Evolutionary conservation across 352 stramenopile species (phyloP).

Genomic region (Pythium scleroteichum): DNA sequence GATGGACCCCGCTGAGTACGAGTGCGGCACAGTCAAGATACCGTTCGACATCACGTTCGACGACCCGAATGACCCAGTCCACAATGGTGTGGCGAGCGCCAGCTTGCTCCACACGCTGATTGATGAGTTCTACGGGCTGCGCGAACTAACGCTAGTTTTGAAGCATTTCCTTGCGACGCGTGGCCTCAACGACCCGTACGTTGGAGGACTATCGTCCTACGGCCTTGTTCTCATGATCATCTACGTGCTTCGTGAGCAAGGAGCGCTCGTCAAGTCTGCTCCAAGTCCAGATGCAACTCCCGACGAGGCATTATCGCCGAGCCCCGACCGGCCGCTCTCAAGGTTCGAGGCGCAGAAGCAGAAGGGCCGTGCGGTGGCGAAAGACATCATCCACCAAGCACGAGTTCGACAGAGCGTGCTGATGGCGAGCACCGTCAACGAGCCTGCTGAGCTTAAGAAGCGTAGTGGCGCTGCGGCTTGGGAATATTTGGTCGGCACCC

Average conservation of each 20-base stretch:
- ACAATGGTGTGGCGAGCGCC: conserved; percentile 79
- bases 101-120: conserved; percentile 66
- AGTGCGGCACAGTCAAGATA: conserved; percentile 32
- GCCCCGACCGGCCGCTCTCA: not conserved
- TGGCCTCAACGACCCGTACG: conserved; percentile 87
- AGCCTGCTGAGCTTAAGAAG: conserved; percentile 5
- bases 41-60: conserved; percentile 88
- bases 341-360: conserved; percentile 39
- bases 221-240: conserved; percentile 82
- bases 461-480: conserved; percentile 20
- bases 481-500: conserved; percentile 5
- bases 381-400: conserved; percentile 57
- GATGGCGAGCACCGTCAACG: conserved; percentile 30
- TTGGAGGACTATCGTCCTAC: conserved; percentile 90
- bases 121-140: conserved; percentile 72
- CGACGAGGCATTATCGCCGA: not conserved
- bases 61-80: conserved; percentile 48
- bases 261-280: conserved; percentile 32
- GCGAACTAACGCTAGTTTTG: conserved; percentile 84
- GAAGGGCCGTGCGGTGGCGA: conserved; percentile 45
- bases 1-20: not conserved
- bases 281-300: too few relatives aligned
- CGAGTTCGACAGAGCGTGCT: conserved; percentile 30
- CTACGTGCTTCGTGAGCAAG: conserved; percentile 67
- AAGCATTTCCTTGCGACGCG: conserved; percentile 90